Evolutionary conservation across 176 grass and related monocot species (phyloP), one percentile per base, ranked within the genome.

Genomic region (Thalia dealbata): DNA sequence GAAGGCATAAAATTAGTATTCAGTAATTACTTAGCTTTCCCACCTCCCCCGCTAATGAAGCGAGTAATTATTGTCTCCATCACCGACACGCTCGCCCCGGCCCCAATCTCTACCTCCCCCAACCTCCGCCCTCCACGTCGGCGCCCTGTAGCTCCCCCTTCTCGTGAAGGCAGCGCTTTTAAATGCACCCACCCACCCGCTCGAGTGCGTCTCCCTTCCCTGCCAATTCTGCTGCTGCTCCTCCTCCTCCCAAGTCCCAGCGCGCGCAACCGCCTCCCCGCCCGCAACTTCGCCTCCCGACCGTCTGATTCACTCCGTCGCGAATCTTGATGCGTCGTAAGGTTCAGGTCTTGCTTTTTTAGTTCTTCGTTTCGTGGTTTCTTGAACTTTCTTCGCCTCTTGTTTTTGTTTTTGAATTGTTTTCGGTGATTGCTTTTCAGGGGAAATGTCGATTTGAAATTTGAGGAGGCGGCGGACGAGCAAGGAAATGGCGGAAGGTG

Each of bases 401-500:
- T 56, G 0, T 56, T 56, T 16, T 56, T 0, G 14, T 56, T 56
- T 16, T 56, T 56, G 19, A 19, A 56, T 56, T 19, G 52, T 1
- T 19, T 19, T 19, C n/a, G 14, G 52, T 56, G 1, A 21, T 56
- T 16, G 3, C 1, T 21, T 56, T 56, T 19, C 3, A 19, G 19
- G 19, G 19, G 21, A 19, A 21, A 19, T 19, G 10, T 56, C 4
- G 19, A 19, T 56, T 56, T 56, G 15, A 6, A 56, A 56, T 19
- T 56, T 56, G 15, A 1, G 21, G 19, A 56, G 19, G n/a, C 26
- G 11, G 35, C 0, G 14, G 11, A 69, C 22, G 10, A 69, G 14
- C 43, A 19, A 45, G 2, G 2, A 21, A 35, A 78, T 78, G 76
- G 76, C 67, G 35, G 76, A 78, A 67, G 29, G n/a, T n/a, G n/a